Evolutionary conservation across 345 rosid species (phyloP), one percentile per base, ranked within the genome.

Genomic region (Sapria himalayana): DNA sequence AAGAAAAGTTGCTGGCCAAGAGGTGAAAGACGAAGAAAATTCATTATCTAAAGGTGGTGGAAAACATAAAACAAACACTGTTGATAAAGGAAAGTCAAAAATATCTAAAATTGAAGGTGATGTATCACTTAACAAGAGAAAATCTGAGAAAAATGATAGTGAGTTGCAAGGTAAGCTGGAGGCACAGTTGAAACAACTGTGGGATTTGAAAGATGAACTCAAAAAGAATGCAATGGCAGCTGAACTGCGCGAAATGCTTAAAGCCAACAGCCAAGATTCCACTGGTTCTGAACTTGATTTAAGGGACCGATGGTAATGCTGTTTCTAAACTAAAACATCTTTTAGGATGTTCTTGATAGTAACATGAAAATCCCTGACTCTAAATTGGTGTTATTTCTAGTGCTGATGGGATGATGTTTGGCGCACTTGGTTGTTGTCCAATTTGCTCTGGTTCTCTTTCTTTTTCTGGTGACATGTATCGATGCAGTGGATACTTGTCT

Each of bases 321-420:
- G 12, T 25, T 27, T 39, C 17, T 48, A 22, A 22, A 3, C n/a
- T 9, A 16, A 4, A 43, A 5, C 18, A 41, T n/a, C 13, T n/a
- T n/a, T n/a, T n/a, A n/a, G n/a, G n/a, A n/a, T n/a, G n/a, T n/a
- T n/a, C n/a, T n/a, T n/a, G n/a, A n/a, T n/a, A n/a, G n/a, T n/a
- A n/a, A n/a, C n/a, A n/a, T n/a, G n/a, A n/a, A n/a, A n/a, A n/a
- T n/a, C n/a, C n/a, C n/a, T n/a, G n/a, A n/a, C n/a, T 22, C 20
- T 50, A 22, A 47, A 24, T 29, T 50, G 41, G 31, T 41, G 4
- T 37, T 21, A 32, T 45, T 58, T 58, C 29, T 43, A 82, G 98
- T 63, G 81, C 82, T 43, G 93, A 89, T 67, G 95, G 95, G 48
- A 89, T 89, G 95, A 57, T 79, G 64, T 79, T 82, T 67, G 98